These are phyloP conservation scores for Picochlorum sp. DNA, from an alignment of 139 green algal genomes.

Conservation along the genomic window DNA sequence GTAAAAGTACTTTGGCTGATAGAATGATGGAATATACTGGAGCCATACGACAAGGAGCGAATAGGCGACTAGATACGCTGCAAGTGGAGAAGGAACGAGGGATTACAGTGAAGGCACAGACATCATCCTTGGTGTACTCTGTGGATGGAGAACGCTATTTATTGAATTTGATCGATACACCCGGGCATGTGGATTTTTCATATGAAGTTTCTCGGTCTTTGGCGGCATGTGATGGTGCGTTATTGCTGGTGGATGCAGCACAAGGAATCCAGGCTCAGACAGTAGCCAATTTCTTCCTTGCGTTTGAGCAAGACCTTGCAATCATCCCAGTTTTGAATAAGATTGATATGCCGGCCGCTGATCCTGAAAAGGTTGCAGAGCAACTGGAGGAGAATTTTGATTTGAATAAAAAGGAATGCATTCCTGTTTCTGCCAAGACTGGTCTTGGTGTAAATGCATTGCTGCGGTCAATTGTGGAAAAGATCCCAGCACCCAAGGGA, in stretches of 20 bases:
- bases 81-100: constrained; percentile 80
- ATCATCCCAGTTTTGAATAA: constrained; percentile 93
- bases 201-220: constrained; percentile 49
- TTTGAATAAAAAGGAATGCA: constrained; percentile 32
- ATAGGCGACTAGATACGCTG: constrained; percentile 61
- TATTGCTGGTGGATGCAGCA: constrained; percentile 88
- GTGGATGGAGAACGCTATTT: constrained; percentile 48
- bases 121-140: constrained; percentile 63
- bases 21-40: constrained; percentile 54
- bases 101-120: constrained; percentile 93
- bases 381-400: constrained; percentile 69
- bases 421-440: constrained; percentile 68
- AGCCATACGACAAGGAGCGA: constrained; percentile 19
- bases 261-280: constrained; percentile 68
- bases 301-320: constrained; percentile 75
- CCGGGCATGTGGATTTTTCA: constrained; percentile 43
- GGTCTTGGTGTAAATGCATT: constrained; percentile 45
- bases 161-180: constrained; percentile 82
- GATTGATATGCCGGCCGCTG: constrained; percentile 69
- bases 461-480: constrained; percentile 67
- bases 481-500: constrained; percentile 40
- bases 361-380: constrained; percentile 52
- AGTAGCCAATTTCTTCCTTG: constrained; percentile 89
- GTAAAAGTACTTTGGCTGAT: constrained; percentile 74
- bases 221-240: constrained; percentile 68